A percentile compares a stretch with the other conserved stretches of the same genome.
phyloP scores from a whole-genome alignment of 2,329 filamentous ascomycete species.

The Diaporthe batatas region DNA sequence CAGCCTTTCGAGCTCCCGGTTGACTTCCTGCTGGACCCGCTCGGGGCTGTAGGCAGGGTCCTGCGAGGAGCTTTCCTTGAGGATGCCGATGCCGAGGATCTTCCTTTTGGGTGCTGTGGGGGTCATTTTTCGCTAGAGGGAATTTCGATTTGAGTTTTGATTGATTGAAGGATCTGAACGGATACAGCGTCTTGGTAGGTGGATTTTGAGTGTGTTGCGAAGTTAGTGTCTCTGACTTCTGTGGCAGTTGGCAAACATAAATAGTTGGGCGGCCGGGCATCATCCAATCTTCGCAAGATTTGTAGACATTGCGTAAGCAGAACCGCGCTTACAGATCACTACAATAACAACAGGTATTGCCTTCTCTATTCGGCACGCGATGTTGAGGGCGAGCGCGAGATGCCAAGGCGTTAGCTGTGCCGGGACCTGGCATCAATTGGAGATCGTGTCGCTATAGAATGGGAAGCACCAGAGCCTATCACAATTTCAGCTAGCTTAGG shows the following conservation, averaged over 20 bases:
- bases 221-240: no score
- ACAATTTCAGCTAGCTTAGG: no score
- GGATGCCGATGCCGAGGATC: slow-evolving; percentile 35
- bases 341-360: not conserved
- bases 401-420: slow-evolving; percentile 12
- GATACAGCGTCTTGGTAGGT: not conserved
- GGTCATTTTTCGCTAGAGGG: not conserved
- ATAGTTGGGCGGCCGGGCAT: not conserved
- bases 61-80: slow-evolving; percentile 19
- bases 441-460: not conserved
- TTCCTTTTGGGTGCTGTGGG: not conserved
- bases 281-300: no score
- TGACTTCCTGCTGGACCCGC: slow-evolving; percentile 12
- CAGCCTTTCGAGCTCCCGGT: slow-evolving; percentile 12
- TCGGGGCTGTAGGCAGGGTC: slow-evolving; percentile 24
- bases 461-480: no score
- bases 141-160: not conserved
- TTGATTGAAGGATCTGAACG: not conserved
- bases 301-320: not conserved
- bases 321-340: slow-evolving; percentile 11
- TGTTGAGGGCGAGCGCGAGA: slow-evolving; percentile 12
- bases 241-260: not conserved
- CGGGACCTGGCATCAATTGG: not conserved
- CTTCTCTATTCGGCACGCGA: slow-evolving; percentile 9
- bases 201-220: no score